A percentile compares a stretch with the other conserved stretches of the same genome.
Evolutionary conservation across 164 flowering plant species (phyloP).

Genomic region (Vitis rupestris): DNA sequence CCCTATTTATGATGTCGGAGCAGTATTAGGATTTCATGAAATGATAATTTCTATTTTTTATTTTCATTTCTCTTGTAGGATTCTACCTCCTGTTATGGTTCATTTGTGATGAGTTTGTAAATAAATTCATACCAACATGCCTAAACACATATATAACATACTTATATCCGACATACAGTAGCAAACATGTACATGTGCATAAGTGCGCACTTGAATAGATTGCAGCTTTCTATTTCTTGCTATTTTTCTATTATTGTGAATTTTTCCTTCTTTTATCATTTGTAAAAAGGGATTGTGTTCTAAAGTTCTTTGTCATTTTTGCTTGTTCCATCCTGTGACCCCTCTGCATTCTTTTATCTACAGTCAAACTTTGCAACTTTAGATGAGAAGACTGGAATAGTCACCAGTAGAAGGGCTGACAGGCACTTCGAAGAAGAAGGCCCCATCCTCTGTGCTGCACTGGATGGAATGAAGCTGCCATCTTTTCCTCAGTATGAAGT

Average conservation of each 20-base stretch:
- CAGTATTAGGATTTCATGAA: no score
- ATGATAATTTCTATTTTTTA: no score
- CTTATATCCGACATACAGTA: no score
- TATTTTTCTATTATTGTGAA: not conserved
- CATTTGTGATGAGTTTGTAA: no score
- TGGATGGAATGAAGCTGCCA: slow-evolving; percentile 94
- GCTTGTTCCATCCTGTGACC: slow-evolving; percentile 5
- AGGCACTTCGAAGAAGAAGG: slow-evolving; percentile 99
- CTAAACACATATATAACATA: no score
- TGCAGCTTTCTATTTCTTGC: no score
- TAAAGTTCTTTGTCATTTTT: not conserved
- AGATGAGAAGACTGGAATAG: slow-evolving; percentile 82
- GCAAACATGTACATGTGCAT: no score
- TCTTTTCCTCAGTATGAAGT: slow-evolving; percentile 91
- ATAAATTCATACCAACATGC: no score
- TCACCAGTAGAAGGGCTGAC: slow-evolving; percentile 89
- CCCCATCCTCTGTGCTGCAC: slow-evolving; percentile 87
- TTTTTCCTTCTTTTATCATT: not conserved
- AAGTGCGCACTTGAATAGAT: no score
- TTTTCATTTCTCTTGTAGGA: no score
- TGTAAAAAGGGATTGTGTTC: not conserved
- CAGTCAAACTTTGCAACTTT: slow-evolving; percentile 96
- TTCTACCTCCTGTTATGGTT: no score
- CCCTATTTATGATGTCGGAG: no score
- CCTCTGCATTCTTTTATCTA: slow-evolving; percentile 9